These are phyloP conservation scores for Kalmusia sp. DNA, from an alignment of 2,329 filamentous ascomycete species.

Conservation along the genomic window DNA sequence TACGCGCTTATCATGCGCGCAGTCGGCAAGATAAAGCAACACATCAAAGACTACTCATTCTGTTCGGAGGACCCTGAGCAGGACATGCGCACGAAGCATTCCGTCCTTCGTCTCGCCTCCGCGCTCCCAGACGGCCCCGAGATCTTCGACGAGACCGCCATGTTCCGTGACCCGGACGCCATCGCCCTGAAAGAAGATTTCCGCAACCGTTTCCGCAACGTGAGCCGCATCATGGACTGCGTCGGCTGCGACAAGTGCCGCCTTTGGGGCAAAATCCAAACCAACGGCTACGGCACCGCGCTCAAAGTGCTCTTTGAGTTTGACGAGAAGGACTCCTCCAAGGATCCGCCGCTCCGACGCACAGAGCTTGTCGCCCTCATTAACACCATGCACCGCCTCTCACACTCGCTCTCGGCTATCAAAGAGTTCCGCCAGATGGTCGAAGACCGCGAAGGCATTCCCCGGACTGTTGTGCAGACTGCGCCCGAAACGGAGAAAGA, in stretches of 20 bases:
- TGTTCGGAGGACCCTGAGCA: conserved; percentile 85
- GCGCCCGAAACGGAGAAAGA: conserved; percentile 32
- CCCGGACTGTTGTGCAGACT: conserved; percentile 24
- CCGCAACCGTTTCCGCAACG: conserved; percentile 94
- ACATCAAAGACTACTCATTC: conserved; percentile 85
- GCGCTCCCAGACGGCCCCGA: conserved; percentile 70
- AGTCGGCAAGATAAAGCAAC: conserved; percentile 85
- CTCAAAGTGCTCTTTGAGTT: conserved; percentile 97
- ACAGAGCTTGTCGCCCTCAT: conserved; percentile 94
- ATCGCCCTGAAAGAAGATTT: conserved; percentile 95
- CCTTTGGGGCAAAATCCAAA: conserved; percentile 97
- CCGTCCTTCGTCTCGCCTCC: conserved; percentile 78
- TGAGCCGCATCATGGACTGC: conserved; percentile 97
- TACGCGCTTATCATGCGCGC: conserved; percentile 94
- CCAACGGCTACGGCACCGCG: conserved; percentile 90
- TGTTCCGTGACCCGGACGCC: conserved; percentile 79
- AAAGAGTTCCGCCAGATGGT: conserved; percentile 71
- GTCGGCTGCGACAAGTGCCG: conserved; percentile 98
- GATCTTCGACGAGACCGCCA: conserved; percentile 93
- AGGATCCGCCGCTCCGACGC: conserved; percentile 76
- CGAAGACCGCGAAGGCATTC: conserved; percentile 46
- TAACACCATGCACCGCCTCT: conserved; percentile 90
- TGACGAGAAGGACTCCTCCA: conserved; percentile 69
- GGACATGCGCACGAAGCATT: conserved; percentile 79
- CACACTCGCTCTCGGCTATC: conserved; percentile 78